A percentile compares a stretch with the other conserved stretches of the same genome.
Evolutionary conservation across 164 flowering plant genomes (phyloP).

Genomic region (Cinnamomum chago): DNA sequence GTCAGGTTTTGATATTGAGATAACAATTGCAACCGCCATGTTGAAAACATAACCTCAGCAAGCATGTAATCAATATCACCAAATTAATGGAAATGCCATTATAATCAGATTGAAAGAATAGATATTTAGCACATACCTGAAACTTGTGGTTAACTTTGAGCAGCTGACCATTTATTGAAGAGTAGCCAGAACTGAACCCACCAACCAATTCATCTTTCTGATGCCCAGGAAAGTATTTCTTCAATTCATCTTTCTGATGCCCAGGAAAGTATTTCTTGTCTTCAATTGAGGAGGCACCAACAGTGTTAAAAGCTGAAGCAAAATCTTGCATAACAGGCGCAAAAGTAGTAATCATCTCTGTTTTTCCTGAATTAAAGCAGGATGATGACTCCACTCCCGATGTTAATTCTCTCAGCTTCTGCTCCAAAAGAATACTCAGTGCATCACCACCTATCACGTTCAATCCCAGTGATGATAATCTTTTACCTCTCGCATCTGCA

Average conservation of each 20-base stretch:
- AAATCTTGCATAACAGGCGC: constrained; percentile 28
- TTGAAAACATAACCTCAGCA: not conserved
- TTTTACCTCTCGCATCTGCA: constrained; percentile 26
- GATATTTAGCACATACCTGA: constrained; percentile 35
- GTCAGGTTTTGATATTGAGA: not conserved
- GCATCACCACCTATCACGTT: constrained; percentile 69
- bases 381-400: constrained; percentile 41
- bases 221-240: constrained; percentile 10
- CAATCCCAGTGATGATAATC: constrained; percentile 35
- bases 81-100: not conserved
- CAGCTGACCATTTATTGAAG: constrained; percentile 24
- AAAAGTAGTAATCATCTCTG: constrained; percentile 19
- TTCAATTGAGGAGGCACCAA: constrained; percentile 14
- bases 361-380: constrained; percentile 17
- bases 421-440: constrained; percentile 75
- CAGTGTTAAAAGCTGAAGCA: constrained; percentile 23
- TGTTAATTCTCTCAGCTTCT: constrained; percentile 70
- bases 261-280: constrained; percentile 14
- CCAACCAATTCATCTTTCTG: constrained; percentile 16
- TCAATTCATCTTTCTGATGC: constrained; percentile 13
- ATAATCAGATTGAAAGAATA: not conserved
- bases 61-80: not conserved
- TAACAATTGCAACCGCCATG: not conserved
- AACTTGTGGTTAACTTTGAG: constrained; percentile 25
- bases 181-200: constrained; percentile 18